Evolutionary conservation across 2,329 filamentous ascomycete genomes (phyloP), one percentile per base, ranked within the genome.

Genomic region (Xylaria sp.): DNA sequence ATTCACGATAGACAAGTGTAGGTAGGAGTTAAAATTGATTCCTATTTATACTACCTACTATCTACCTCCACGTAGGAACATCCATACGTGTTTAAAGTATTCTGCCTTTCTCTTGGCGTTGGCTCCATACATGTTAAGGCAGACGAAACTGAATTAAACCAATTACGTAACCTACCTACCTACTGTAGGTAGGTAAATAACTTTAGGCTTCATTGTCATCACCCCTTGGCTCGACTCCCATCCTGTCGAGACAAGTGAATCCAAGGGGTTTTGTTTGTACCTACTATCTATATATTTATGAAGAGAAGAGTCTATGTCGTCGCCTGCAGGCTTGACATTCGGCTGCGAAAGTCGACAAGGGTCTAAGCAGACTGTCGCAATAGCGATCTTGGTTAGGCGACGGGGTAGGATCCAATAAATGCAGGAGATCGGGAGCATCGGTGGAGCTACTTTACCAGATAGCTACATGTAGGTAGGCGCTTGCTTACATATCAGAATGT

Each of bases 401-500:
- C 25, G 9, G 5, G 17, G 49, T 29, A 49, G 20, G 45, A 15
- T 31, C 49, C 49, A 27, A 31, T 31, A 31, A 51, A 33, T 10
- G 15, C 49, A 20, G 25, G 11, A 7, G 22, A 33, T 45, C 51
- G 51, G 60, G 31, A 49, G 45, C 53, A 29, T 20, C 9, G 29
- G 56, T 61, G 55, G 56, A 61, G 55, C 54, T 59, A 27, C 47
- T 1, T 31, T 51, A n/a, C 27, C 49, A 51, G 49, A 51, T 51
- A 51, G 29, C 36, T 13, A 29, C 11, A 15, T 6, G 17, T 20
- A n/a, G 27, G 27, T n/a, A 29, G 25, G 17, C 20, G 15, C 1
- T 20, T 53, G 51, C 58, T 66, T 61, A 62, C 63, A 66, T 57
- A 66, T 66, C 58, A 45, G 20, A 22, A 31, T 31, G 58, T 53